Evolutionary conservation across 2,329 filamentous ascomycete genomes (phyloP).

Genomic region (Cladophialophora carrionii): DNA sequence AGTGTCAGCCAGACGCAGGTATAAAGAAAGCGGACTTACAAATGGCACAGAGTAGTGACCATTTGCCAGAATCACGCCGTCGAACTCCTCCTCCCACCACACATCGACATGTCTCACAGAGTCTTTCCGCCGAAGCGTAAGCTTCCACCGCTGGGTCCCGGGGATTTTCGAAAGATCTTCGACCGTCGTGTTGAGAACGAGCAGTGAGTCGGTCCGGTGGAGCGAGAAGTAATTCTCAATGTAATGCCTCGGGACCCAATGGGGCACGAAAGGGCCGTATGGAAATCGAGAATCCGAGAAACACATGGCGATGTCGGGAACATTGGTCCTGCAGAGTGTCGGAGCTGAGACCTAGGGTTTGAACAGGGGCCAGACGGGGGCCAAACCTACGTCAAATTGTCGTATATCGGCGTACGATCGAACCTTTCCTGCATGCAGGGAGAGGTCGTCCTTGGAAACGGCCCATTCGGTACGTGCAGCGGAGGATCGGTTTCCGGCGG

Average conservation of each 20-base stretch:
- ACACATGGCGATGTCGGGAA: conserved; percentile 47
- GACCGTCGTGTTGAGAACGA: conserved; percentile 61
- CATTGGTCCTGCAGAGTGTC: conserved; percentile 42
- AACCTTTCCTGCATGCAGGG: conserved; percentile 42
- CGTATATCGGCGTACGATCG: conserved; percentile 45
- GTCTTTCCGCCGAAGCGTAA: conserved; percentile 54
- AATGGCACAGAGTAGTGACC: conserved; percentile 65
- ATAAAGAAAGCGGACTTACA: conserved; percentile 45
- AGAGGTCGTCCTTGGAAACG: conserved; percentile 39
- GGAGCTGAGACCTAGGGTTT: not conserved
- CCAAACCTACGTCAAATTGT: conserved; percentile 41
- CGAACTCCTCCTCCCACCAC: conserved; percentile 67
- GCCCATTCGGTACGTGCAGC: conserved; percentile 37
- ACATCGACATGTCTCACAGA: conserved; percentile 50
- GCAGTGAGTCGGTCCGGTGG: conserved; percentile 53
- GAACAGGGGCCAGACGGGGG: not conserved
- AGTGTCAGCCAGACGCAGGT: not conserved
- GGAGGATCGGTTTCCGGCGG: conserved; percentile 44
- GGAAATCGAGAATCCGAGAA: conserved; percentile 58
- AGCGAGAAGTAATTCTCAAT: conserved; percentile 60
- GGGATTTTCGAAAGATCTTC: conserved; percentile 61
- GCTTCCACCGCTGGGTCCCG: conserved; percentile 59
- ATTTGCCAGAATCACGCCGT: conserved; percentile 63
- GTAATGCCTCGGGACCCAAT: conserved; percentile 60
- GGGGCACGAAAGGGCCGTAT: conserved; percentile 61